A percentile compares a stretch with the other conserved stretches of the same genome.
phyloP scores from a whole-genome alignment of 2,329 filamentous ascomycete genomes.

The Onygenales sp. region DNA sequence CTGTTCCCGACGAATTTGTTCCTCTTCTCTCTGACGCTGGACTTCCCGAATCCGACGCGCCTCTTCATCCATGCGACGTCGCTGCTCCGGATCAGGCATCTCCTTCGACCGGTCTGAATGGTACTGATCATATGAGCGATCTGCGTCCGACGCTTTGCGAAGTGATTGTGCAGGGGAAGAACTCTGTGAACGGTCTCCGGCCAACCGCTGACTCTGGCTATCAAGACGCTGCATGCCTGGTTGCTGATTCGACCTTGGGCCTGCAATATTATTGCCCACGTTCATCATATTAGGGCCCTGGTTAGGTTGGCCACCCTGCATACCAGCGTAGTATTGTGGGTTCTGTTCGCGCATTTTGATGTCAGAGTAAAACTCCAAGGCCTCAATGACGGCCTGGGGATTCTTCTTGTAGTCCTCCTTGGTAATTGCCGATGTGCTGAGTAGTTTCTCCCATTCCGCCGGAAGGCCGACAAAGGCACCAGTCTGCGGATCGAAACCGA shows the following conservation, averaged over 20 bases:
- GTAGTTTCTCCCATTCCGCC: conserved; percentile 90
- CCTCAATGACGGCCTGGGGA: conserved; percentile 65
- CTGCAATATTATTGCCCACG: conserved; percentile 51
- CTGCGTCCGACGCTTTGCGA: conserved; percentile 51
- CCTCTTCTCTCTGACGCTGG: conserved; percentile 35
- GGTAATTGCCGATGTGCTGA: conserved; percentile 93
- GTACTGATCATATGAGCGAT: conserved; percentile 36
- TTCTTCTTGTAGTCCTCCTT: conserved; percentile 99
- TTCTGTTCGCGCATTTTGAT: conserved; percentile 57
- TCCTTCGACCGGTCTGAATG: conserved; percentile 42
- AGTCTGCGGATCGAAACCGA: conserved; percentile 91
- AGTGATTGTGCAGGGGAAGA: conserved; percentile 24
- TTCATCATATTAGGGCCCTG: conserved; percentile 39
- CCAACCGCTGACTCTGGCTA: conserved; percentile 27
- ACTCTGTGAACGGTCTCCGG: conserved; percentile 20
- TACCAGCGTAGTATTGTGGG: conserved; percentile 48
- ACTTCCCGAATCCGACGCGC: conserved; percentile 36
- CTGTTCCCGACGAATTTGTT: conserved; percentile 63
- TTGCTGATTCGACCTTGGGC: conserved; percentile 52
- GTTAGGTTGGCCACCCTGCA: conserved; percentile 56
- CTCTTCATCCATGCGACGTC: conserved; percentile 43
- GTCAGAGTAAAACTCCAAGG: conserved; percentile 60
- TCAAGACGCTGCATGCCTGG: conserved; percentile 39
- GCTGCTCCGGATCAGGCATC: conserved; percentile 46
- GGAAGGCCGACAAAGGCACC: conserved; percentile 92